Evolutionary conservation across 164 flowering plant species (phyloP), one percentile per base, ranked within the genome.

Genomic region (Umbellularia californica): DNA sequence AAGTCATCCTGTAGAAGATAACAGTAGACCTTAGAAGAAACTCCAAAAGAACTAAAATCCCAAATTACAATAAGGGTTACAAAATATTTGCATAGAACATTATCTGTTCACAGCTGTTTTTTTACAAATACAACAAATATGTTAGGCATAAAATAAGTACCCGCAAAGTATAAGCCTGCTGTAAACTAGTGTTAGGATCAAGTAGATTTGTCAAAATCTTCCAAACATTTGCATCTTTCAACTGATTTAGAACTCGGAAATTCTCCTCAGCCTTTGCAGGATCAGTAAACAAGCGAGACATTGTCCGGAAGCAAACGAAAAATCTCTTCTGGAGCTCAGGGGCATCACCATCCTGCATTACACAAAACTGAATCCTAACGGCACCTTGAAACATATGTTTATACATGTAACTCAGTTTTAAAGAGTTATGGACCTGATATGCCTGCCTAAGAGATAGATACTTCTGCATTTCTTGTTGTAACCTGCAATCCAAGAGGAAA

Each of bases 401-500:
- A 25, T 65, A 35, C 20, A 15, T 55, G 70, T 50, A 66, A 71
- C 62, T 70, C 74, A 79, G 69, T 60, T 74, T 77, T 50, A 27
- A 64, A 50, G 28, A 62, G 66, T 51, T 72, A 58, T 83, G 74
- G 81, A 95, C 99, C 99, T 92, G 91, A 78, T 84, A 74, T 81
- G 78, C 83, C 82, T 88, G 90, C 84, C 88, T 89, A 60, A 93
- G 86, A 68, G 98, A 87, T 68, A 95, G 83, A 84, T 92, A 95
- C 79, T 79, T 89, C 87, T 86, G 94, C 98, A 95, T 87, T 84
- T 95, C 99, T 80, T 86, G 97, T 76, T 92, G 99, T 80, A 95
- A 88, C 92, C 99, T 95, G 89, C 85, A 87, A 85, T 83, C 71
- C 75, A 83, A 85, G 78, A 79, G 76, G 79, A 78, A 81, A 85